Percentiles rank a stretch among this genome's conserved stretches.
Conservation (phyloP, 352 stramenopile species). For the Phytopythium helicoides region DNA sequence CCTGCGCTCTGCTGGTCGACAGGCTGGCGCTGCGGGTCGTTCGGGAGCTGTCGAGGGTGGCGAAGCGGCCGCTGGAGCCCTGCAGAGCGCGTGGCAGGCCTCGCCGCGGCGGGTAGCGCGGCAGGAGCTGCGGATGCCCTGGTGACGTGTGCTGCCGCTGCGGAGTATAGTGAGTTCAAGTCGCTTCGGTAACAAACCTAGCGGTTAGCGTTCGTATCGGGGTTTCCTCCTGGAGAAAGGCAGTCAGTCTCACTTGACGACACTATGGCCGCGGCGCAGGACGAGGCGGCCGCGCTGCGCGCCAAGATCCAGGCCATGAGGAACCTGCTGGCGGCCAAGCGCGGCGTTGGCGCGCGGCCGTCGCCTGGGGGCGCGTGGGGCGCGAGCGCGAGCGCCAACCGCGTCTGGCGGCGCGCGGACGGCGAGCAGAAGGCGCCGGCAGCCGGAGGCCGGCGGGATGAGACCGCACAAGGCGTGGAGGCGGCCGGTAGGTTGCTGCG, state of each 20-base stretch:
- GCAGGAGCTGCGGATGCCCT: too few relatives aligned
- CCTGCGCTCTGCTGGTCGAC: not conserved
- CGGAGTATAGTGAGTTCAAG: too few relatives aligned
- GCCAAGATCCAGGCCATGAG: slow-evolving; percentile 84
- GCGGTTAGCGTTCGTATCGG: too few relatives aligned
- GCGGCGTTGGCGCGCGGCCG: not conserved
- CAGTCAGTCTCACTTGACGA: not conserved
- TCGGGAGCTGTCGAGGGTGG: too few relatives aligned
- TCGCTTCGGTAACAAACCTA: too few relatives aligned
- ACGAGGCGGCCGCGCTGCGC: slow-evolving; percentile 72
- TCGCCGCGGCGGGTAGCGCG: too few relatives aligned
- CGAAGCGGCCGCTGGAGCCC: too few relatives aligned
- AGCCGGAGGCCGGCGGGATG: not conserved
- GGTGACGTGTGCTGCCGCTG: too few relatives aligned
- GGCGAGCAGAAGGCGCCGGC: not conserved
- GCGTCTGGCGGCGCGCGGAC: slow-evolving; percentile 48
- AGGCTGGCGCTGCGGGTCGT: too few relatives aligned
- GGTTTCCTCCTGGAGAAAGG: not conserved
- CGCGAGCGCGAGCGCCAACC: slow-evolving; percentile 35
- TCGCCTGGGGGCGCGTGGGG: not conserved
- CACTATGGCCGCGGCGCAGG: slow-evolving; percentile 18
- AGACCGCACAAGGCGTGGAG: slow-evolving; percentile 25
- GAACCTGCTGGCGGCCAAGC: slow-evolving; percentile 65
- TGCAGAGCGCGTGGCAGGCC: too few relatives aligned
- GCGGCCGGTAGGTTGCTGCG: slow-evolving; percentile 18